Evolutionary conservation across 345 rosid species (phyloP), one percentile per base, ranked within the genome.

Genomic region (Eucalyptus grandis): DNA sequence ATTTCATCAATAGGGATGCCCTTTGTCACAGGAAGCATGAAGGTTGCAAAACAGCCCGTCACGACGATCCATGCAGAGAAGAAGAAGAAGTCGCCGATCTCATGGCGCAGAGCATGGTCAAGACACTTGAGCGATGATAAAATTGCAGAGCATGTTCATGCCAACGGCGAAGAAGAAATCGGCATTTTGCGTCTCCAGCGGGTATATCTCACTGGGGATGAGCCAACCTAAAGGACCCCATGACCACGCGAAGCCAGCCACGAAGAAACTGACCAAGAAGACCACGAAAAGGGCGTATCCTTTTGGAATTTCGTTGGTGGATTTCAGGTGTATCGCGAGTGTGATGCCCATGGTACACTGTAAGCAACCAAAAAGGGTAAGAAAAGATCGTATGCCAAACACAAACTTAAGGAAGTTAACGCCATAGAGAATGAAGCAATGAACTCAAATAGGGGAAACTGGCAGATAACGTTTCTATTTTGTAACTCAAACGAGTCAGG

Each of bases 211-310:
- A 30, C 98, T 97, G 1, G 98, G 98, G 50, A 95, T 96, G 80
- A 96, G 82, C 97, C 99, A 97, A 26, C 97, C 98, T 7, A 97
- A 90, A 13, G 97, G 98, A 54, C 98, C 97, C 97, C 97, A 97
- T 24, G 97, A 97, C 99, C 99, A 96, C 0, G 98, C 97, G 40
- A 96, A 97, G 9, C 92, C 91, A 91, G 92, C 90, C 67, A 97
- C 97, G 86, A 89, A 97, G 26, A 93, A 27, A 54, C 98, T 95
- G 54, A 96, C 94, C 43, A 95, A 88, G 14, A 90, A 49, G 93
- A 94, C 96, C 10, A 94, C 95, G 3, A 93, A 19, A 5, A 58
- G 13, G 9, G 97, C 97, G 65, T 93, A 87, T 11, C 40, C 6
- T 81, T 30, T 91, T 26, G 90, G 88, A 3, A 96, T 91, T 46